These are phyloP conservation scores for Grosmannia clavigera DNA, from an alignment of 2,329 filamentous ascomycete species.

Conservation along the genomic window DNA sequence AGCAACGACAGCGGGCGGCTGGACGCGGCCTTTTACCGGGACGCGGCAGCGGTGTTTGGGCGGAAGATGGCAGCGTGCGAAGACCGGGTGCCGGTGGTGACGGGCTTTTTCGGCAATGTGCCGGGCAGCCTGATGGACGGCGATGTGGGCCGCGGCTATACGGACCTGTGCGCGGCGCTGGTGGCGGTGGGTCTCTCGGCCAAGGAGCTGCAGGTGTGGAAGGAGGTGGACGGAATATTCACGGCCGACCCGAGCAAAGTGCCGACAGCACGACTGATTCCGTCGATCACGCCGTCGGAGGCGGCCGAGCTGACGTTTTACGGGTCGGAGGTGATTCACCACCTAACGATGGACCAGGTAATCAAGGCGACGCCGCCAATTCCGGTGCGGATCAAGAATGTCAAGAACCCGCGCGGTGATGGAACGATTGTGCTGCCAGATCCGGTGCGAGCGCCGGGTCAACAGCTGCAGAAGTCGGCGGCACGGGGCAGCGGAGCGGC, in stretches of 20 bases:
- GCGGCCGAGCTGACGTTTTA: slow-evolving; percentile 93
- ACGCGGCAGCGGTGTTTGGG: slow-evolving; percentile 46
- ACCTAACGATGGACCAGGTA: slow-evolving; percentile 95
- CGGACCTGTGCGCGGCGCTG: slow-evolving; percentile 86
- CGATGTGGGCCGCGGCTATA: slow-evolving; percentile 89
- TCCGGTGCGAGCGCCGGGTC: slow-evolving; percentile 38
- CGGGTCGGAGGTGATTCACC: slow-evolving; percentile 93
- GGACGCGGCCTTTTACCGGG: slow-evolving; percentile 57
- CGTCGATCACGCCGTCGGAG: slow-evolving; percentile 83
- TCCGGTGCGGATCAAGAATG: slow-evolving; percentile 82
- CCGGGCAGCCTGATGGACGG: slow-evolving; percentile 71
- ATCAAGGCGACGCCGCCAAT: slow-evolving; percentile 71
- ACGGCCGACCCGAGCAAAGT: slow-evolving; percentile 70
- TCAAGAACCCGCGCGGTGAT: slow-evolving; percentile 69
- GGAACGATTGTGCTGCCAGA: slow-evolving; percentile 81
- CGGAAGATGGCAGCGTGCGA: slow-evolving; percentile 54
- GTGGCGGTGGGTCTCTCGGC: slow-evolving; percentile 82
- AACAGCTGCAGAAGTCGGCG: slow-evolving; percentile 38
- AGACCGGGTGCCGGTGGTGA: slow-evolving; percentile 57
- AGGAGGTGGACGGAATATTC: slow-evolving; percentile 67
- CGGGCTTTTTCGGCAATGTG: slow-evolving; percentile 90
- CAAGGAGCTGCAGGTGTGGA: slow-evolving; percentile 91
- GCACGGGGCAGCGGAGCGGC: slow-evolving; percentile 14
- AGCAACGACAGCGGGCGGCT: slow-evolving; percentile 31
- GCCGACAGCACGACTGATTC: slow-evolving; percentile 80